Base-by-base conservation (phyloP, 306 rosid genomes). In the Malus sieversii region DNA sequence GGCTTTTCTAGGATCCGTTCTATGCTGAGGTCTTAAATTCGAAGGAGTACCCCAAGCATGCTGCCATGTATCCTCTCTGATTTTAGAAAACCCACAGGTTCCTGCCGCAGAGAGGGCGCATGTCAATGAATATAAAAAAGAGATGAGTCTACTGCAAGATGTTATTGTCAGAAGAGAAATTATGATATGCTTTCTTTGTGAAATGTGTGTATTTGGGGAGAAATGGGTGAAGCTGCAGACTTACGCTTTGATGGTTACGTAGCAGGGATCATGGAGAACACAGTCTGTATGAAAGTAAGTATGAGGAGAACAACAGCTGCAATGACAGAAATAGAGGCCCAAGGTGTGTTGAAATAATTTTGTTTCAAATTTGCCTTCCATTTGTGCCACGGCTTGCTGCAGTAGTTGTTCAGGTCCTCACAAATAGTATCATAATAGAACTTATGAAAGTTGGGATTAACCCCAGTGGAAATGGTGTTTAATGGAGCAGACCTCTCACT, bases 301-400 rank as follows among this genome's bases (percentile, higher is more conserved):
- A 33, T 33, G 38, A 33, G 38, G 38, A 33, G 38, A 33, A 33
- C 38, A 19, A 64, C 3, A 33, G 76, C 85, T 32, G 74, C 75
- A 51, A 52, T 13, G 10, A 87, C 45, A 7, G 83, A 75, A 13
- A 78, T 71, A 20, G 38, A 38, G 10, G 80, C 68, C 80, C 84
- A 77, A 19, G 87, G 85, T 13, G 83, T 77, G 69, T 66, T 75
- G 78, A 75, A 78, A 68, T 81, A 81, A 6, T 71, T 71, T 23
- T 23, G 85, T 3, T 38, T 68, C 58, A 84, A 42, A 18, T 67
- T 68, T 18, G 82, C 84, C 70, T 66, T 76, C 78, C 22, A 40
- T 5, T n/a, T 46, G 55, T 83, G 19, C 73, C 74, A 72, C 1
- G 74, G 60, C 8, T 23, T 40, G 4, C 18, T 69, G 68, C 19